phyloP scores from a whole-genome alignment of 495 filamentous ascomycete species.

The Aspergillus affinis region DNA sequence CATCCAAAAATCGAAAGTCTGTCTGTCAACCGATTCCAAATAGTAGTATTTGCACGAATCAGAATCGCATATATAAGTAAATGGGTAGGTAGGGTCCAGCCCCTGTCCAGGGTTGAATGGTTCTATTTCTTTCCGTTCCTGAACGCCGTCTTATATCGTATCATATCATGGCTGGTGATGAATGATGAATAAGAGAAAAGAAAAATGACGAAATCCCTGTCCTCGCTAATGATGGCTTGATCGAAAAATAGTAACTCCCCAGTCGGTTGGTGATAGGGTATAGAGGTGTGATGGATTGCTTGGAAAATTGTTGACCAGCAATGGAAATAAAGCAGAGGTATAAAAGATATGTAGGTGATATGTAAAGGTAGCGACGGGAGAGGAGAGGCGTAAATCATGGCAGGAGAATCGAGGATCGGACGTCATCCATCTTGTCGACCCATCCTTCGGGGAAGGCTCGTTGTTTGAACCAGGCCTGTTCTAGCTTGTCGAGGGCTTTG shows the following conservation, averaged over 20 bases:
- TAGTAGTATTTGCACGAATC: constrained; percentile 8
- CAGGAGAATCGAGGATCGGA: constrained; percentile 38
- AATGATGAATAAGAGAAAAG: not conserved
- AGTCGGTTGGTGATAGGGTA: not conserved
- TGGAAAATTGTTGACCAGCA: not conserved
- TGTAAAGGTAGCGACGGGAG: not conserved
- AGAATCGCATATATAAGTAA: constrained; percentile 1
- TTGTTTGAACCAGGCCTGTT: constrained; percentile 39
- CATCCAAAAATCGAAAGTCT: no score
- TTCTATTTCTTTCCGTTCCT: not conserved
- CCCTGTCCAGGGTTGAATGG: not conserved
- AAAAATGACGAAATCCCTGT: constrained; percentile 1
- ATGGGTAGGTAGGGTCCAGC: constrained; percentile 5
- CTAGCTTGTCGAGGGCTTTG: constrained; percentile 35
- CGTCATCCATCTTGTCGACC: constrained; percentile 39
- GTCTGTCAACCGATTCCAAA: not conserved
- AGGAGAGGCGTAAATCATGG: constrained; percentile 12
- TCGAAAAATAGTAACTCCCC: not conserved
- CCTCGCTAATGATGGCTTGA: constrained; percentile 6
- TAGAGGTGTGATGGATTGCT: not conserved
- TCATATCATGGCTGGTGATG: not conserved
- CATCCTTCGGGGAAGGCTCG: constrained; percentile 40
- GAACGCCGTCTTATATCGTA: constrained; percentile 5
- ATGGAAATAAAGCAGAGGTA: not conserved
- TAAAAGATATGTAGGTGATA: not conserved